Conservation (phyloP, 116 monocot genomes). For the Cymodocea nodosa region DNA sequence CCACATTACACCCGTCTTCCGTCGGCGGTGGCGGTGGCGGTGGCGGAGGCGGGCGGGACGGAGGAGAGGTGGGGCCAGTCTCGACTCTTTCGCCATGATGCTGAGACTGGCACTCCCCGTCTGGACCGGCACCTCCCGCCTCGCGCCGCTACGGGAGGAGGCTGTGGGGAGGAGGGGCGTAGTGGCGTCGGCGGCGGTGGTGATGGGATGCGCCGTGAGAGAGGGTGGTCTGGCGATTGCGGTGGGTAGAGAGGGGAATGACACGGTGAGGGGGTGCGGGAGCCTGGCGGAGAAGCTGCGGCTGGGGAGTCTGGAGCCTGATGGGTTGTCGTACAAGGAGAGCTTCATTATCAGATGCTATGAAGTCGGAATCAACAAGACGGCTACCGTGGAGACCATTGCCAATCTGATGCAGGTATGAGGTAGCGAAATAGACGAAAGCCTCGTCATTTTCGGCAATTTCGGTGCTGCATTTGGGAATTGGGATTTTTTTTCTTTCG, state of each 20-base stretch:
- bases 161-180: neutral
- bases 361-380: conserved; percentile 97
- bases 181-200: neutral
- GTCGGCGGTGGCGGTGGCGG: too few relatives aligned
- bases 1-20: neutral
- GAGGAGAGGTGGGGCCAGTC: neutral
- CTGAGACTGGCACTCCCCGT: neutral
- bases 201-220: neutral
- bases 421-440: neutral
- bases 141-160: neutral
- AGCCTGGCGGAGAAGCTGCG: conserved; percentile 50
- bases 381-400: conserved; percentile 96
- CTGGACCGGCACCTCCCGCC: neutral
- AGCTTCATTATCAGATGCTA: conserved; percentile 82
- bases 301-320: conserved; percentile 67
- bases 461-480: neutral
- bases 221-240: neutral
- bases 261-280: neutral
- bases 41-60: neutral
- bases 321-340: conserved; percentile 96
- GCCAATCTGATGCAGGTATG: conserved; percentile 87
- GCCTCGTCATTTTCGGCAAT: neutral
- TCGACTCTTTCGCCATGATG: neutral
- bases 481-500: neutral
- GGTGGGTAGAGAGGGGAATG: neutral